Conservation (phyloP, 352 stramenopile genomes). For the Achlya hypogyna region DNA sequence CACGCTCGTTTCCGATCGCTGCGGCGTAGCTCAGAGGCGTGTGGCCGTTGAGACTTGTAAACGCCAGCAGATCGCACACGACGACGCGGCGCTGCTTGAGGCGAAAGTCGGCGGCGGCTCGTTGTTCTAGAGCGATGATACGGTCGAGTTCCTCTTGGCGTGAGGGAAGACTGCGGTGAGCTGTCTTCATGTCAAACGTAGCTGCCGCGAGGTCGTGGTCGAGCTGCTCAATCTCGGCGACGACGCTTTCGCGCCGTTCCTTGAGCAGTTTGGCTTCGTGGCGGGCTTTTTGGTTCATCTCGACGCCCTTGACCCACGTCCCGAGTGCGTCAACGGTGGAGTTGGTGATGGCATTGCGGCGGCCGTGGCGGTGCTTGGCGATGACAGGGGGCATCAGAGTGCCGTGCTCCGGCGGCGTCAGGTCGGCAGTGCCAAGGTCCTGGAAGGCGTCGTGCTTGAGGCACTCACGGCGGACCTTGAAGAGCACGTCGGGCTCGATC, state of each 20-base stretch:
- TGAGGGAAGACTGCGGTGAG: constrained; percentile 46
- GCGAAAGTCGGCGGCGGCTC: constrained; percentile 31
- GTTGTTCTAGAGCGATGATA: constrained; percentile 24
- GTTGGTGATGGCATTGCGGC: constrained; percentile 9
- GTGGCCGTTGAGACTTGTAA: constrained; percentile 52
- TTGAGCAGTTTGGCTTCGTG: constrained; percentile 25
- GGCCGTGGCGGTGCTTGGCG: not conserved
- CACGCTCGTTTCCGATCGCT: constrained; percentile 59
- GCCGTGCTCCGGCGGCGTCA: not conserved
- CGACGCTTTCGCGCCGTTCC: not conserved
- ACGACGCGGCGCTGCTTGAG: constrained; percentile 39
- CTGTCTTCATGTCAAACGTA: constrained; percentile 53
- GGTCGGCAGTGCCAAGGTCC: not conserved
- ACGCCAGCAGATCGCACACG: constrained; percentile 42
- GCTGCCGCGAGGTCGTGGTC: constrained; percentile 33
- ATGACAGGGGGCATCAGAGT: not conserved
- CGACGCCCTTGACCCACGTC: constrained; percentile 64
- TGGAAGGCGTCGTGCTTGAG: constrained; percentile 31
- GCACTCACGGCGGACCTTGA: constrained; percentile 68
- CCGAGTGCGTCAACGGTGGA: constrained; percentile 30
- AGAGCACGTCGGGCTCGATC: constrained; percentile 56
- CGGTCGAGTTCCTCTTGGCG: constrained; percentile 52
- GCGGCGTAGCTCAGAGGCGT: constrained; percentile 59
- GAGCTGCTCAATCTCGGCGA: constrained; percentile 26
- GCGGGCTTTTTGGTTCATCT: constrained; percentile 63